Percentiles rank a stretch among this genome's conserved stretches.
Evolutionary conservation across 2,329 filamentous ascomycete genomes (phyloP).

Genomic region (Plenodomus tracheiphilus): DNA sequence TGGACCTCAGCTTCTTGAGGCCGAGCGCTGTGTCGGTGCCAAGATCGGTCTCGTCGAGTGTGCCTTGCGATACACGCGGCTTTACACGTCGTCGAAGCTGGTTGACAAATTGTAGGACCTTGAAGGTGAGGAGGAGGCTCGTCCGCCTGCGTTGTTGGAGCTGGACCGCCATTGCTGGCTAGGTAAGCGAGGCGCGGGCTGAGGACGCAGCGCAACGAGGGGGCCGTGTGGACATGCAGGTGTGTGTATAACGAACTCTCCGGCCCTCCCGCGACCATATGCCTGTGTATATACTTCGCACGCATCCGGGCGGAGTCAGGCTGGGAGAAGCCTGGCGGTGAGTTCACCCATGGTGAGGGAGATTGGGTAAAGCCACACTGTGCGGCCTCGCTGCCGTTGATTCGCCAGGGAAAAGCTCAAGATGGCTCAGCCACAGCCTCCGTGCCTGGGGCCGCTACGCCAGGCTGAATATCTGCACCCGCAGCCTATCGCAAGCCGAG

Average conservation of each 20-base stretch:
- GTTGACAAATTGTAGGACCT: slow-evolving; percentile 44
- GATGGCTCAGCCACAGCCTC: slow-evolving; percentile 15
- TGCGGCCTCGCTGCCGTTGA: slow-evolving; percentile 20
- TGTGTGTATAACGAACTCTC: too few species aligned
- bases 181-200: slow-evolving; percentile 19
- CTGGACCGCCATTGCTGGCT: slow-evolving; percentile 40
- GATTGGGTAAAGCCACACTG: slow-evolving; percentile 8
- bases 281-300: slow-evolving; percentile 27
- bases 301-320: slow-evolving; percentile 30
- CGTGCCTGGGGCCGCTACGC: slow-evolving; percentile 12
- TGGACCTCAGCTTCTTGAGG: slow-evolving; percentile 25
- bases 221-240: too few species aligned
- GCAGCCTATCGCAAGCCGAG: slow-evolving; percentile 22
- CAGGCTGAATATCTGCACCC: slow-evolving; percentile 11
- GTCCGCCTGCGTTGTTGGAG: slow-evolving; percentile 27
- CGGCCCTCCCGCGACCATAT: slow-evolving; percentile 11
- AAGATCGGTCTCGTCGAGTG: slow-evolving; percentile 23
- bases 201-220: slow-evolving; percentile 31
- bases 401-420: slow-evolving; percentile 11
- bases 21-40: slow-evolving; percentile 18
- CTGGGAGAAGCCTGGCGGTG: slow-evolving; percentile 29
- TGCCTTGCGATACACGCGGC: slow-evolving; percentile 31
- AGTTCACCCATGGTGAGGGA: slow-evolving; percentile 12
- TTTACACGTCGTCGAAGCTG: slow-evolving; percentile 44
- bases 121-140: slow-evolving; percentile 43